These are phyloP conservation scores for Panicum miliaceum DNA, from an alignment of 176 grass and related monocot genomes.

Conservation along the genomic window DNA sequence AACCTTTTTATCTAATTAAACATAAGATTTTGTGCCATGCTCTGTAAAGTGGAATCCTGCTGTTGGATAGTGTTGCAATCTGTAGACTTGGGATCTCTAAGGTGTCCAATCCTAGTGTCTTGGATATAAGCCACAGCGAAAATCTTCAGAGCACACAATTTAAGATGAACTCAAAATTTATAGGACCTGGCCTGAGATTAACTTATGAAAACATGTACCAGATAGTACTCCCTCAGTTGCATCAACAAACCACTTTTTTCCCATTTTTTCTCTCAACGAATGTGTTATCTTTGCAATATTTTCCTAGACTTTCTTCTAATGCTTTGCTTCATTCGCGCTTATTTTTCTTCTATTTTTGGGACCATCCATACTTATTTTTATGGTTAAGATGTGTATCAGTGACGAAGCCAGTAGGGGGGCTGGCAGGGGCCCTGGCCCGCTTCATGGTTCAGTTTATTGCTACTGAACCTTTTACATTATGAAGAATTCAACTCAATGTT, in stretches of 20 bases:
- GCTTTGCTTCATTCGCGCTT: background rate
- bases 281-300: background rate
- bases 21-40: background rate
- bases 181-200: background rate
- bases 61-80: background rate
- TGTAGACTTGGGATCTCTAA: background rate
- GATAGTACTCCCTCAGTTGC: background rate
- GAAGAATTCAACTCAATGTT: too few relatives aligned
- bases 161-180: background rate
- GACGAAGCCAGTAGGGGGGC: too few relatives aligned
- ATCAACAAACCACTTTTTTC: background rate
- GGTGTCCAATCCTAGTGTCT: background rate
- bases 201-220: background rate
- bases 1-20: background rate
- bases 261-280: background rate
- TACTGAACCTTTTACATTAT: too few relatives aligned
- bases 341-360: background rate
- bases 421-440: too few relatives aligned
- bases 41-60: background rate
- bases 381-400: background rate
- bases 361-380: background rate
- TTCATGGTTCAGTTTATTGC: too few relatives aligned
- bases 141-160: background rate
- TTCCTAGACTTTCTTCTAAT: background rate
- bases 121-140: constrained; percentile 1